Evolutionary conservation across 345 rosid genomes (phyloP).

Genomic region (Clarkia xantiana): DNA sequence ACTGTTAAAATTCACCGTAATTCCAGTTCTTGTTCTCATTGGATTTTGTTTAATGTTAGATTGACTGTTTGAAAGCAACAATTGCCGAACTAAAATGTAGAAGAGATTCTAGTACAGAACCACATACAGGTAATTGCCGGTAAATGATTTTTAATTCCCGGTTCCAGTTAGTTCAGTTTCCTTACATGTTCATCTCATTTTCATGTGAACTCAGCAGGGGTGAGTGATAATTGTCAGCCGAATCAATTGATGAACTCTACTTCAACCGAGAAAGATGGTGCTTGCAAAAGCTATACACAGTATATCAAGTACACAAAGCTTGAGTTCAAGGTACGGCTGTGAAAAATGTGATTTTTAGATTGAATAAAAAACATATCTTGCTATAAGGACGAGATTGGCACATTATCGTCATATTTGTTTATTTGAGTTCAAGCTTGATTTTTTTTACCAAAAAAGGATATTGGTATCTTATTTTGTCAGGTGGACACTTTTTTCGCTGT

Average conservation of each 20-base stretch:
- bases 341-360: not conserved
- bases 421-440: too few species aligned
- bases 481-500: constrained; percentile 98
- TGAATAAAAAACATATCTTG: not conserved
- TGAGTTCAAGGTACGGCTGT: constrained; percentile 54
- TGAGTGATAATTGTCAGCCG: constrained; percentile 10
- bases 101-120: constrained; percentile 14
- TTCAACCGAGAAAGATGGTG: constrained; percentile 16
- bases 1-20: not conserved
- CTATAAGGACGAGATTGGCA: not conserved
- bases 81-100: constrained; percentile 42
- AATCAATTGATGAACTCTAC: constrained; percentile 20
- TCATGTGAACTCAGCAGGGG: constrained; percentile 18
- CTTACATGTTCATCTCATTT: not conserved
- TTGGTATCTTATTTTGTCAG: constrained; percentile 19
- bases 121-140: constrained; percentile 8
- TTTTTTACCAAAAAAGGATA: too few species aligned
- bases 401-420: not conserved
- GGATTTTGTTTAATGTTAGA: constrained; percentile 25
- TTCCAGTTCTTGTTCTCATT: constrained; percentile 1
- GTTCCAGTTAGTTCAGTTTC: not conserved
- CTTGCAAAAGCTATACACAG: constrained; percentile 50
- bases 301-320: constrained; percentile 77
- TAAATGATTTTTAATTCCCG: not conserved
- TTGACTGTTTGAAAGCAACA: constrained; percentile 48